A percentile compares a stretch with the other conserved stretches of the same genome.
These are phyloP conservation scores for Moelleriella libera DNA, from an alignment of 2,329 filamentous ascomycete species.

Conservation along the genomic window DNA sequence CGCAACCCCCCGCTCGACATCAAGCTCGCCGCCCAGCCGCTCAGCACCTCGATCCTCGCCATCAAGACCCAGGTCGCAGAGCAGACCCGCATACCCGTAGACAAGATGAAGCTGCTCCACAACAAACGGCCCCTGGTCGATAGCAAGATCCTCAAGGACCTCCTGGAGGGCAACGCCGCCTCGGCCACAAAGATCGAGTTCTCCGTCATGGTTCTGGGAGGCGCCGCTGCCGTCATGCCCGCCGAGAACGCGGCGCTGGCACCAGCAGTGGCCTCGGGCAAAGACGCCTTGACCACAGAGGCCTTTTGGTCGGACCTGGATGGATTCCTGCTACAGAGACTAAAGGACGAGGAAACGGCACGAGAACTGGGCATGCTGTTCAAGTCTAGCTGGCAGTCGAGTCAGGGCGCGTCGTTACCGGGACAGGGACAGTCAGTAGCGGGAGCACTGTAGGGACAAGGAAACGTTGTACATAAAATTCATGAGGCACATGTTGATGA, in stretches of 20 bases:
- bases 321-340: slow-evolving; percentile 64
- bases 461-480: no score
- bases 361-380: slow-evolving; percentile 54
- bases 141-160: slow-evolving; percentile 61
- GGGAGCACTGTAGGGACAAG: neutral
- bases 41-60: slow-evolving; percentile 62
- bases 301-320: slow-evolving; percentile 81
- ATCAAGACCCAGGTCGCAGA: slow-evolving; percentile 57
- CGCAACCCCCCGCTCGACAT: slow-evolving; percentile 62
- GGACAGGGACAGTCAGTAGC: neutral
- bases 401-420: slow-evolving; percentile 14
- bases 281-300: slow-evolving; percentile 49
- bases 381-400: slow-evolving; percentile 52
- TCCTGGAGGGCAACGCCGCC: slow-evolving; percentile 37
- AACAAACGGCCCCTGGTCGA: slow-evolving; percentile 79
- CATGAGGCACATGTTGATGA: neutral
- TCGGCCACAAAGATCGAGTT: slow-evolving; percentile 46
- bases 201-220: slow-evolving; percentile 77
- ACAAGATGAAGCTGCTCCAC: slow-evolving; percentile 74
- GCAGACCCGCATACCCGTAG: slow-evolving; percentile 48
- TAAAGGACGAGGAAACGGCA: slow-evolving; percentile 56
- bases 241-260: slow-evolving; percentile 19
- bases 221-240: slow-evolving; percentile 32
- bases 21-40: slow-evolving; percentile 45
- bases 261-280: slow-evolving; percentile 24